These are phyloP conservation scores for Pythium monospermum DNA, from an alignment of 352 stramenopile species.

Conservation along the genomic window DNA sequence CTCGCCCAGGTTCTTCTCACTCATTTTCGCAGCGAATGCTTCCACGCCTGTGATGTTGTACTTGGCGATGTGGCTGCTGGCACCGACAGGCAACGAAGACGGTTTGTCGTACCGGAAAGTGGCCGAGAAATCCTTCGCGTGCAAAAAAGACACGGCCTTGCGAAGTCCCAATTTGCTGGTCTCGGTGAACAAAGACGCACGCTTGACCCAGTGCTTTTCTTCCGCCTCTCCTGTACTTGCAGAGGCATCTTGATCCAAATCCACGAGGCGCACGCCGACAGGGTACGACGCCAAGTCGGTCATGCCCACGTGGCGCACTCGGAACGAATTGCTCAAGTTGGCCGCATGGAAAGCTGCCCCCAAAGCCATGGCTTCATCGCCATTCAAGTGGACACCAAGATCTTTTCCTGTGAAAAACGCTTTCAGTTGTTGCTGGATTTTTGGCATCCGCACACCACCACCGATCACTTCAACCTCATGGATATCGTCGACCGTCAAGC, in stretches of 20 bases:
- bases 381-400: conserved; percentile 96
- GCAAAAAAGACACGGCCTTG: conserved; percentile 94
- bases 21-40: conserved; percentile 84
- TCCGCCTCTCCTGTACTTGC: conserved; percentile 36
- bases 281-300: conserved; percentile 89
- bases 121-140: conserved; percentile 89
- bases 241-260: conserved; percentile 49
- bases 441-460: conserved; percentile 94
- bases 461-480: conserved; percentile 96
- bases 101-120: conserved; percentile 91
- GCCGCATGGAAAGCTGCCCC: conserved; percentile 94
- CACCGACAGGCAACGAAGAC: conserved; percentile 63
- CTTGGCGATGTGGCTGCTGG: conserved; percentile 75
- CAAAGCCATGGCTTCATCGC: conserved; percentile 96
- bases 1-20: conserved; percentile 81
- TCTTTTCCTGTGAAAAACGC: conserved; percentile 77
- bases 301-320: conserved; percentile 94
- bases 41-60: conserved; percentile 94
- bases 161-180: conserved; percentile 81
- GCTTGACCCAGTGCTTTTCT: conserved; percentile 87
- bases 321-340: conserved; percentile 95
- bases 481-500: conserved; percentile 90
- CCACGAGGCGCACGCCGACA: conserved; percentile 81
- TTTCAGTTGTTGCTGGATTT: conserved; percentile 89
- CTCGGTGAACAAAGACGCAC: conserved; percentile 89